These are phyloP conservation scores for Volvox carteri DNA, from an alignment of 163 green algal genomes.

Conservation along the genomic window DNA sequence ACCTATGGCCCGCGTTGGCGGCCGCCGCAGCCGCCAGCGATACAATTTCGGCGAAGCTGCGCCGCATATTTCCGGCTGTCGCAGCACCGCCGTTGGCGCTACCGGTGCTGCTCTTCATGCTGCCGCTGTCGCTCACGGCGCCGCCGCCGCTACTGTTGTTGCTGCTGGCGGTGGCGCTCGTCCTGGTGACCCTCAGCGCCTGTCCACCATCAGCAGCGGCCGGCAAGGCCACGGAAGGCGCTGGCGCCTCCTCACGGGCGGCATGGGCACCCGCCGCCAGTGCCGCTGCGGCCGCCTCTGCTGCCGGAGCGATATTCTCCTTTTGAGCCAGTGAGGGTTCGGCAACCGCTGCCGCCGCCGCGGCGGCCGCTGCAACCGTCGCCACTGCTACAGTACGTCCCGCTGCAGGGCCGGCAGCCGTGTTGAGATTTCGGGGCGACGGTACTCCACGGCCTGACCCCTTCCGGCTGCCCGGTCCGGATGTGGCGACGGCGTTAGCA, in stretches of 20 bases:
- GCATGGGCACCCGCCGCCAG: constrained; percentile 23
- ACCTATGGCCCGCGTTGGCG: neutral
- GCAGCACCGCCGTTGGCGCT: neutral
- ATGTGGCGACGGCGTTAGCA: neutral
- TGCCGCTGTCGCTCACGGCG: neutral
- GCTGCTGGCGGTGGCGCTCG: neutral
- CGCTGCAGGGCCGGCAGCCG: neutral
- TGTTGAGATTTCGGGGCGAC: neutral
- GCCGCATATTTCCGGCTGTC: neutral
- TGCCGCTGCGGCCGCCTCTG: constrained; percentile 3
- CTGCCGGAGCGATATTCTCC: neutral
- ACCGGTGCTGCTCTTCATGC: no score
- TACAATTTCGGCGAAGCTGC: constrained; percentile 40
- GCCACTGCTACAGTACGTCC: neutral
- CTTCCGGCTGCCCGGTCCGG: neutral
- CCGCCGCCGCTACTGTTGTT: neutral
- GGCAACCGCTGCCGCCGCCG: neutral
- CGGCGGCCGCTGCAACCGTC: neutral
- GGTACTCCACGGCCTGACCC: no score
- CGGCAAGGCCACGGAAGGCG: neutral
- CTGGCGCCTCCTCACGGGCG: neutral
- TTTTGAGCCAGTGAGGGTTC: neutral
- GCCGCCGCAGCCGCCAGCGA: constrained; percentile 5
- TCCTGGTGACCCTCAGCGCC: no score
- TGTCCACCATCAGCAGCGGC: neutral